Base-by-base conservation (phyloP, 1,139 yeast species). In the Magnusiomyces sp. region DNA sequence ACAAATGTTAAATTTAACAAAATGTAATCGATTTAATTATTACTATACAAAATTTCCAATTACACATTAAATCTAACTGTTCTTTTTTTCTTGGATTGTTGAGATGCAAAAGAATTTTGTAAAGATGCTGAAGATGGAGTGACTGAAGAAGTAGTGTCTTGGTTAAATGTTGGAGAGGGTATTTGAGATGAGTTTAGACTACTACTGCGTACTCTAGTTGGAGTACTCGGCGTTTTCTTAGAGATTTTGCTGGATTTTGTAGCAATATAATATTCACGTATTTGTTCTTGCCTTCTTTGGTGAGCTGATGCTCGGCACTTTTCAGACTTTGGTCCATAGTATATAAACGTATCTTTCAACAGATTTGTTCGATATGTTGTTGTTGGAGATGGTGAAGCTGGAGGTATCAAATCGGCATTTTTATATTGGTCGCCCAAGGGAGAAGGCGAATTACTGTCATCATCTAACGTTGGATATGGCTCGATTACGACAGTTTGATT, bases 1-100 rank as follows among this genome's bases (percentile, higher is more conserved):
- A 5, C 29, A 23, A 23, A 23, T 7, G 29, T 7, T 7, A 23
- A 23, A 23, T 7, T 4, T 7, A 23, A 23, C 29, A 23, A 7
- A 23, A 5, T 23, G 29, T 23, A 7, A 23, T 23, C 7, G 29
- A 23, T 23, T 23, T 23, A 7, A 23, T 23, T 23, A 23, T 7
- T 23, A 5, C 29, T 23, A 23, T 23, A 23, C 7, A n/a, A n/a
- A n/a, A n/a, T n/a, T n/a, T n/a, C n/a, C n/a, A n/a, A 23, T 23
- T 43, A 43, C 9, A 43, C 46, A 43, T 33, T 20, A 34, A 43
- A 43, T 13, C 46, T 34, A 43, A 43, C 46, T 9, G 40, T 43
- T 34, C 46, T 17, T 10, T 36, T 33, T 5, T 39, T 19, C 33
- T 43, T 43, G n/a, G 17, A 23, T 43, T 39, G 20, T 7, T n/a